Percentiles rank a stretch among this genome's conserved stretches.
phyloP scores from a whole-genome alignment of 2,329 filamentous ascomycete species.

The Volutella citrinella region DNA sequence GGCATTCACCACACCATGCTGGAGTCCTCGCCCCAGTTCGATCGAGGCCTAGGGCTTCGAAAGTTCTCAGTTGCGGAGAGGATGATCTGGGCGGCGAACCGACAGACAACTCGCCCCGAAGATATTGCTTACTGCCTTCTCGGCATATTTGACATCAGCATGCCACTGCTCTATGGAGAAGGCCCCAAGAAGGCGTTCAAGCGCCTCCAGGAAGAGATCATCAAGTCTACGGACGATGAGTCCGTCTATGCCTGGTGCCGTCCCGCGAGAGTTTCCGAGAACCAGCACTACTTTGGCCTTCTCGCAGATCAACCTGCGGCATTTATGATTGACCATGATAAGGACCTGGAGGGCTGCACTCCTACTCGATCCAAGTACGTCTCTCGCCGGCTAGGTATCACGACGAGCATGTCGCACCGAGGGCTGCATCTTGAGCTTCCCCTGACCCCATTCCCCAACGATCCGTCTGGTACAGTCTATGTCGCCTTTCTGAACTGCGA shows the following conservation, averaged over 20 bases:
- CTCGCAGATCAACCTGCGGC: slow-evolving; percentile 24
- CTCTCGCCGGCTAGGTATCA: slow-evolving; percentile 18
- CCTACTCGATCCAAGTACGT: slow-evolving; percentile 22
- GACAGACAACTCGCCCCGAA: slow-evolving; percentile 14
- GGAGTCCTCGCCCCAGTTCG: slow-evolving; percentile 6
- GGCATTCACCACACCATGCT: slow-evolving; percentile 14
- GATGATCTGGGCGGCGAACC: slow-evolving; percentile 10
- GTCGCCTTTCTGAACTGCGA: slow-evolving; percentile 28
- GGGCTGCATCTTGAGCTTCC: slow-evolving; percentile 24
- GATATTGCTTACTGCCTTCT: slow-evolving; percentile 19
- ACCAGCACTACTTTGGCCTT: slow-evolving; percentile 24
- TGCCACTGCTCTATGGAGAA: slow-evolving; percentile 21
- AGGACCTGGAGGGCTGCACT: slow-evolving; percentile 15
- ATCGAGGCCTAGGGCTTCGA: slow-evolving; percentile 4
- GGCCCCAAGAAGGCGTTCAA: slow-evolving; percentile 13
- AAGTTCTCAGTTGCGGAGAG: slow-evolving; percentile 8
- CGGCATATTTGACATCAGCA: slow-evolving; percentile 17
- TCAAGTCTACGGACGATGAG: slow-evolving; percentile 11
- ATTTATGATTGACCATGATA: slow-evolving; percentile 19
- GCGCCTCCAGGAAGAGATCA: slow-evolving; percentile 19
- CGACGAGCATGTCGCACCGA: slow-evolving; percentile 20
- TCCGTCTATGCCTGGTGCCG: slow-evolving; percentile 18
- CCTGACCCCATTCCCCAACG: slow-evolving; percentile 24
- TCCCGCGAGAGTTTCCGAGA: slow-evolving; percentile 9
- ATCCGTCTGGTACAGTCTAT: slow-evolving; percentile 25